Evolutionary conservation across 305 asterid genomes (phyloP).

Genomic region (Fraxinus ornus): DNA sequence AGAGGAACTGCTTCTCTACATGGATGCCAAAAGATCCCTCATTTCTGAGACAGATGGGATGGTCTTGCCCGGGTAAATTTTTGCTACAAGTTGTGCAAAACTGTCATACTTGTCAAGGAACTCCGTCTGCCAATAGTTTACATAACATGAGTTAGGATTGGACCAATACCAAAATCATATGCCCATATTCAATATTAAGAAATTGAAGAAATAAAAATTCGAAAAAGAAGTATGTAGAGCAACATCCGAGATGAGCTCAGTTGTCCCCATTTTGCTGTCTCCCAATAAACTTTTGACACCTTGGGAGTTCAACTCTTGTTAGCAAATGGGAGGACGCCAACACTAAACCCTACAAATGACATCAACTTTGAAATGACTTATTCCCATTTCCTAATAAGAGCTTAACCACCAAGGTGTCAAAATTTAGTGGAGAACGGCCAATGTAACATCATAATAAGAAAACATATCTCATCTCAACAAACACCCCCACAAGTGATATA

Average conservation of each 20-base stretch:
- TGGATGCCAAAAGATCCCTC: conserved; percentile 73
- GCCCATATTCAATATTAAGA: background rate
- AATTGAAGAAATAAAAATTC: background rate
- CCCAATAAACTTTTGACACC: background rate
- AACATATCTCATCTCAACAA: background rate
- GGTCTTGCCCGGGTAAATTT: conserved; percentile 70
- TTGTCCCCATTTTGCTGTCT: background rate
- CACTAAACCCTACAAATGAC: background rate
- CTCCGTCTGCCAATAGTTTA: conserved; percentile 65
- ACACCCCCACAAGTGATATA: background rate
- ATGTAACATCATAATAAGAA: background rate
- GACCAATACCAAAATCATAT: conserved; percentile 7
- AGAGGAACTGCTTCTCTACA: conserved; percentile 42
- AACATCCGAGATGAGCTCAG: background rate
- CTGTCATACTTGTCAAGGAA: conserved; percentile 95
- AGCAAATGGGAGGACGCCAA: background rate
- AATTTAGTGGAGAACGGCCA: background rate
- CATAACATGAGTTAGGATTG: background rate
- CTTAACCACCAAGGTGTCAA: background rate
- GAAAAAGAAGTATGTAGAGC: background rate
- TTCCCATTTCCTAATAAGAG: background rate
- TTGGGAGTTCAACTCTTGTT: background rate
- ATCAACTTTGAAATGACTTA: background rate
- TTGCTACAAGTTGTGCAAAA: conserved; percentile 88
- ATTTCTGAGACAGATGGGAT: conserved; percentile 81